A percentile compares a stretch with the other conserved stretches of the same genome.
phyloP scores from a whole-genome alignment of 2,329 filamentous ascomycete species.

The Sordariomycetes sp. region DNA sequence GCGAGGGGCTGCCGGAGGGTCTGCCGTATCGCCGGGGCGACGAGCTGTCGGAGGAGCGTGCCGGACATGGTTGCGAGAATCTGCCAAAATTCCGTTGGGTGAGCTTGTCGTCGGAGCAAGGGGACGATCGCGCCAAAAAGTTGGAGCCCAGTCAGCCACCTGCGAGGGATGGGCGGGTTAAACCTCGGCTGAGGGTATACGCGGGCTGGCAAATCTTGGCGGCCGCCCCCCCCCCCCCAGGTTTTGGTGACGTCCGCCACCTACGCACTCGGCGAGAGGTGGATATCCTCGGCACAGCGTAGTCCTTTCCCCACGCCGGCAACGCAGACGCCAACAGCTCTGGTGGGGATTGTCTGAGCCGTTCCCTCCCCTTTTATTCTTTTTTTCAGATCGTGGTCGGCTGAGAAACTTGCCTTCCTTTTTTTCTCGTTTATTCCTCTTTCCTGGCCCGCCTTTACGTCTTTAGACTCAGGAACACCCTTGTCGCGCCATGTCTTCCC shows the following conservation, averaged over 20 bases:
- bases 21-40: constrained; percentile 4
- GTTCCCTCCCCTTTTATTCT: background rate
- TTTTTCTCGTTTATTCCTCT: background rate
- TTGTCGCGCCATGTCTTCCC: constrained; percentile 5
- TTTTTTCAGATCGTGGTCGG: background rate
- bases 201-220: background rate
- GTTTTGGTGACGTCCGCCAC: background rate
- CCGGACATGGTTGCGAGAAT: constrained; percentile 2
- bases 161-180: background rate
- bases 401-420: background rate
- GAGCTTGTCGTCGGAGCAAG: background rate
- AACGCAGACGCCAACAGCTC: constrained; percentile 1
- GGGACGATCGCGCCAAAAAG: background rate
- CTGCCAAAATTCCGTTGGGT: background rate
- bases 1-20: constrained; percentile 11
- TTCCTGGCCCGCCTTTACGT: background rate
- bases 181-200: background rate
- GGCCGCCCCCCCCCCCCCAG: too few relatives aligned
- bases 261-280: constrained; percentile 3
- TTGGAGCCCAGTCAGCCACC: too few relatives aligned
- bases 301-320: background rate
- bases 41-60: constrained; percentile 6
- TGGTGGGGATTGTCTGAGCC: background rate
- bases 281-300: constrained; percentile 13
- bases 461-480: background rate